phyloP scores from a whole-genome alignment of 176 grass and related monocot genomes.

The Echinochloa phyllopogon region DNA sequence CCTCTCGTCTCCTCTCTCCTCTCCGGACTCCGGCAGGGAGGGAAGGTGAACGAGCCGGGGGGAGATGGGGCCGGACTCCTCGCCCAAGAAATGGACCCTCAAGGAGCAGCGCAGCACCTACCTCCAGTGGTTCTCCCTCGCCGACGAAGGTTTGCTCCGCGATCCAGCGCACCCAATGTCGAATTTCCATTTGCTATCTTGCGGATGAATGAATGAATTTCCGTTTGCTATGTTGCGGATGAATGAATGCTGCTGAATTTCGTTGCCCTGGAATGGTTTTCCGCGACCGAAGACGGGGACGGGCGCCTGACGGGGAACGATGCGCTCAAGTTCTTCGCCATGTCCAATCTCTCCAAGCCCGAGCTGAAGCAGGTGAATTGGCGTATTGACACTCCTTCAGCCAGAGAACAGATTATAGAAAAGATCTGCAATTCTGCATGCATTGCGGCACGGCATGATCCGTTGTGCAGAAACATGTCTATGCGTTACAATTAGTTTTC shows the following conservation, averaged over 20 bases:
- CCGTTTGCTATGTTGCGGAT: not conserved
- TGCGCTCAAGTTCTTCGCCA: conserved; percentile 89
- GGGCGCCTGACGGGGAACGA: conserved; percentile 80
- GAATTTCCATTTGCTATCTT: not conserved
- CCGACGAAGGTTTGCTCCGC: conserved; percentile 55
- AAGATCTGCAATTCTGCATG: not conserved
- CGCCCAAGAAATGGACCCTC: conserved; percentile 45
- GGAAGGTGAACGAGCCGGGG: conserved; percentile 1
- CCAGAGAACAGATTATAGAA: not conserved
- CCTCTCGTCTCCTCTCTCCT: not conserved
- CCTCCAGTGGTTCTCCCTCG: conserved; percentile 64
- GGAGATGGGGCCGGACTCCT: conserved; percentile 51
- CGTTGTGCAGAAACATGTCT: not conserved
- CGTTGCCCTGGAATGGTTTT: too few species aligned
- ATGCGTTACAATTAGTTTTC: too few species aligned
- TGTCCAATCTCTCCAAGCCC: conserved; percentile 78
- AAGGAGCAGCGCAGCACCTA: conserved; percentile 62
- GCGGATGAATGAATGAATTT: not conserved
- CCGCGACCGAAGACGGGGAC: conserved; percentile 56
- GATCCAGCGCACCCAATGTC: not conserved
- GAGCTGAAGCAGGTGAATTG: conserved; percentile 77
- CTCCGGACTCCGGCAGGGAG: not conserved
- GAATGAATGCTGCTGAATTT: not conserved
- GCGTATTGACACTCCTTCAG: too few species aligned
- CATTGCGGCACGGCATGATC: not conserved